Evolutionary conservation across 495 filamentous ascomycete genomes (phyloP).

Genomic region (Glutinoglossum americanum): DNA sequence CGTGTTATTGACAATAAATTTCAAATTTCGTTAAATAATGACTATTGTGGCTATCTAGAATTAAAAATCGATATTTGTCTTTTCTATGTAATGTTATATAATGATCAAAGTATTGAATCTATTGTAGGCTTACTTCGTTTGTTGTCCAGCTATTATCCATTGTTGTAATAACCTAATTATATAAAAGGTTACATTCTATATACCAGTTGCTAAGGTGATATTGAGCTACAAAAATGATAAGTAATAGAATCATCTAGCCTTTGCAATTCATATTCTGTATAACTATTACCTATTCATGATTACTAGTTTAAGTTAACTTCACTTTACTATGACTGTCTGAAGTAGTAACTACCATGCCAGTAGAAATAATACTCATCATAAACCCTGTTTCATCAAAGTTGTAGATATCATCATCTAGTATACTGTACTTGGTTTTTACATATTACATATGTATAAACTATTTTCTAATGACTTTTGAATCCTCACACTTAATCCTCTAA

Average conservation of each 20-base stretch:
- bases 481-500: neutral
- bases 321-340: neutral
- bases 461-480: neutral
- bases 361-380: conserved; percentile 6
- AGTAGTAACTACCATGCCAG: conserved; percentile 2
- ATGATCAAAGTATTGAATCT: conserved; percentile 1
- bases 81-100: conserved; percentile 2
- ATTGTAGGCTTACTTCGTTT: neutral
- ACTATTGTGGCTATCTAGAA: conserved; percentile 11
- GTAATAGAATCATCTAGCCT: neutral
- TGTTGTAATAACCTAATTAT: neutral
- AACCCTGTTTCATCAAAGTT: conserved; percentile 9
- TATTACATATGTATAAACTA: neutral
- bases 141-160: neutral
- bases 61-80: conserved; percentile 12
- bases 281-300: neutral
- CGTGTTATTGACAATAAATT: conserved; percentile 10
- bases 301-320: neutral
- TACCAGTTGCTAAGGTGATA: neutral
- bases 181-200: neutral
- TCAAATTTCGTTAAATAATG: conserved; percentile 11
- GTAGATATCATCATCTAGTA: conserved; percentile 1
- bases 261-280: neutral
- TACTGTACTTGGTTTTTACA: conserved; percentile 1
- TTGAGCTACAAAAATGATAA: neutral